These are phyloP conservation scores for Pseudocercospora pini-densiflorae DNA, from an alignment of 2,329 filamentous ascomycete species.

Conservation along the genomic window DNA sequence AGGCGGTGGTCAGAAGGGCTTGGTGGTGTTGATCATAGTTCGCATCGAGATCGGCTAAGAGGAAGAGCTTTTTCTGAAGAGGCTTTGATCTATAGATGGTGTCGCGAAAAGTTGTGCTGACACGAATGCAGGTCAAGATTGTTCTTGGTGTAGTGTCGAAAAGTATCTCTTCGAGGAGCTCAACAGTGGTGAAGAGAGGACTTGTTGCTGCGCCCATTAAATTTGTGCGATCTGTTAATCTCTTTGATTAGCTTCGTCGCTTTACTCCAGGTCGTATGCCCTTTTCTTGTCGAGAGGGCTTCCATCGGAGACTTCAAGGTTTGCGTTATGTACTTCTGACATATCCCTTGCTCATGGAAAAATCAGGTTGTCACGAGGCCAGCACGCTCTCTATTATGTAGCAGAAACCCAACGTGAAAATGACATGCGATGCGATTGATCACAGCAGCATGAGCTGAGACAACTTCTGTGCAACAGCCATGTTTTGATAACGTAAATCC, in stretches of 20 bases:
- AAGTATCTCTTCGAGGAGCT: not conserved
- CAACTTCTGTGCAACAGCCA: not conserved
- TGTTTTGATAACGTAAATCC: not conserved
- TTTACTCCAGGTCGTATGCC: not conserved
- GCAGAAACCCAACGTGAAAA: not conserved
- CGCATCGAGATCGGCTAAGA: not conserved
- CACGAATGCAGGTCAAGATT: not conserved
- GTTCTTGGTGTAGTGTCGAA: not conserved
- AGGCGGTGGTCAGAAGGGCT: not conserved
- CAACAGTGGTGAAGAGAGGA: not conserved
- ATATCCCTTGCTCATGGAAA: not conserved
- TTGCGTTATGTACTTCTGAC: not conserved
- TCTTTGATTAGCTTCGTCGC: not conserved
- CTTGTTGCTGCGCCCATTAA: not conserved
- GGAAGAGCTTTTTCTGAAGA: not conserved
- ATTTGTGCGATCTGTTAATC: not conserved
- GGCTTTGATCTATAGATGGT: not conserved
- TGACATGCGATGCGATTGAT: not conserved
- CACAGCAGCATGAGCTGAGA: not conserved
- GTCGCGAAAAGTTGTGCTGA: not conserved
- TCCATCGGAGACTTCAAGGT: not conserved
- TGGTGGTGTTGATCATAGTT: not conserved
- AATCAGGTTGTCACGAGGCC: not conserved
- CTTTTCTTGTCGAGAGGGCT: not conserved
- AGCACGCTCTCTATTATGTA: not conserved